Percentiles rank a stretch among this genome's conserved stretches.
Evolutionary conservation across 176 grass and related monocot species (phyloP).

Genomic region (Phragmites australis): DNA sequence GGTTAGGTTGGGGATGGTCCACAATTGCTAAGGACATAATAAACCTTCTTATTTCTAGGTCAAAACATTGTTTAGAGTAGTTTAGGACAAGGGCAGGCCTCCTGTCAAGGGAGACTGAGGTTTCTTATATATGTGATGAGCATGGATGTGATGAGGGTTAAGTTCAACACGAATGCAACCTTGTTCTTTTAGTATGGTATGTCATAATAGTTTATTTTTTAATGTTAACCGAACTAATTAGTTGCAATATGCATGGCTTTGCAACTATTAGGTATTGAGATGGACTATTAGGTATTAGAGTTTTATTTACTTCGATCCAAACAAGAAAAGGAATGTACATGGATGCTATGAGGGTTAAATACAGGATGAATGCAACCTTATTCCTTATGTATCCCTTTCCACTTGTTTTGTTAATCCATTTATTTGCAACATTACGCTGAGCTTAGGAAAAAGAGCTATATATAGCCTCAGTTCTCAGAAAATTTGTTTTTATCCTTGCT

Average conservation of each 20-base stretch:
- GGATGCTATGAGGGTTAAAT: slow-evolving; percentile 17
- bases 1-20: neutral
- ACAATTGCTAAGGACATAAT: neutral
- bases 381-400: neutral
- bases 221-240: neutral
- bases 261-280: neutral
- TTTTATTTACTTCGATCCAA: no score
- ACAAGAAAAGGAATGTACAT: slow-evolving; percentile 20
- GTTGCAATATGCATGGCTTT: neutral
- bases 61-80: slow-evolving; percentile 26
- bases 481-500: neutral
- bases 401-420: neutral
- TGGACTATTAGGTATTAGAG: no score
- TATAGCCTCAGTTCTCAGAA: neutral
- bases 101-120: slow-evolving; percentile 5
- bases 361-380: neutral
- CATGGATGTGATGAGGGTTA: slow-evolving; percentile 26
- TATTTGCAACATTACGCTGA: neutral
- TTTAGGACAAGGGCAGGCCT: neutral
- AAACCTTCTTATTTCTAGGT: neutral
- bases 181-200: neutral
- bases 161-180: neutral
- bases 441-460: neutral
- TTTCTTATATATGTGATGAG: neutral
- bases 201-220: neutral